Base-by-base conservation (phyloP, 768 basidiomycete species). In the Steccherinum ochraceum region DNA sequence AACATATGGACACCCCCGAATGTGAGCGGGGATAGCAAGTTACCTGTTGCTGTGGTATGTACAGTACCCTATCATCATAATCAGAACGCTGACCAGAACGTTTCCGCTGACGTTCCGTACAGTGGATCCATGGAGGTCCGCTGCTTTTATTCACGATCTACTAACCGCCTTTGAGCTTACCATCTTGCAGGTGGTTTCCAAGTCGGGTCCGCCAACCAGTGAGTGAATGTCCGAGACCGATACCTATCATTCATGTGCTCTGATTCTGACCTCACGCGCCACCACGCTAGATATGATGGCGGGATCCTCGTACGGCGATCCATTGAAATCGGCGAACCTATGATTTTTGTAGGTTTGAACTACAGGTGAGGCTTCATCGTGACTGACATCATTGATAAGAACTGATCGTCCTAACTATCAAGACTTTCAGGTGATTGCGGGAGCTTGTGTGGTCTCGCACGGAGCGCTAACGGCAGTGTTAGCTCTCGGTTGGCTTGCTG, bases 301-400 rank as follows among this genome's bases (percentile, higher is more conserved):
- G 45, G 39, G 3, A 30, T 52, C 4, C 53, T 60, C 5, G 52
- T 60, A 4, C 35, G 54, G 12, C 69, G 74, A 16, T 79, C 79
- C 0, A 67, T 77, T 4, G 62, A 64, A 1, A 54, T 80, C 12
- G 67, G 67, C 0, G 58, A 65, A 40, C 78, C 79, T 1, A 67
- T 78, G 16, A 61, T 82, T 23, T 80, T 72, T 54, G 79, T 81
- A 12, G 74, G 72, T 52, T 73, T 79, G 65, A 81, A 81, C 58
- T 81, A 83, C 48, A 65, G 70, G 70, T 69, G 12, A 51, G 63
- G 46, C 7, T 27, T 43, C 18, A 43, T 23, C 16, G 41, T n/a
- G 7, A 10, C 16, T 43, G 18, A 5, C 41, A 23, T 43, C 16
- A 43, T 23, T 43, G 41, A 43, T 11, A 35, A 35, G 30, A 7